Conservation (phyloP, 2,329 filamentous ascomycete species). For the Setomelanomma holmii region DNA sequence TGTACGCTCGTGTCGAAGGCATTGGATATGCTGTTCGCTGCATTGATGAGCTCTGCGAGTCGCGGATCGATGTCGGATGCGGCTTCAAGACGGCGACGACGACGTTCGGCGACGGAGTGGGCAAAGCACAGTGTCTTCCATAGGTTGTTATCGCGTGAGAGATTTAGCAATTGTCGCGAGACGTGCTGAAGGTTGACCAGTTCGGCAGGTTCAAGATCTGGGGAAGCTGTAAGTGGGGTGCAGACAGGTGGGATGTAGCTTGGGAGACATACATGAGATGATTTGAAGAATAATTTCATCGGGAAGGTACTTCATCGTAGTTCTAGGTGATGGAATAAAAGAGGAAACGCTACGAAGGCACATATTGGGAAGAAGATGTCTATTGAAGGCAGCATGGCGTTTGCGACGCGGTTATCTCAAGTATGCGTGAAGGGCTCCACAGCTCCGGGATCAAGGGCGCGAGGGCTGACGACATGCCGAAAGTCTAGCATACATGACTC, state of each 20-base stretch:
- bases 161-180: conserved; percentile 68
- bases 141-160: conserved; percentile 76
- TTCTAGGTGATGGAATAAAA: not conserved
- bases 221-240: conserved; percentile 20
- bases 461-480: conserved; percentile 28
- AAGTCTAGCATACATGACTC: conserved; percentile 20
- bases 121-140: conserved; percentile 81
- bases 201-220: conserved; percentile 69
- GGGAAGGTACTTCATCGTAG: conserved; percentile 36
- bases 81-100: conserved; percentile 56
- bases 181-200: conserved; percentile 74
- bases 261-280: conserved; percentile 47
- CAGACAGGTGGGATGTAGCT: not conserved
- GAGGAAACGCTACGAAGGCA: not conserved
- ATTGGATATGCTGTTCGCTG: conserved; percentile 44
- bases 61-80: conserved; percentile 49
- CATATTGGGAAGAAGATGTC: not conserved
- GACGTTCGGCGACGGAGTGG: conserved; percentile 70
- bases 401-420: conserved; percentile 20
- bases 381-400: conserved; percentile 4
- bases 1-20: conserved; percentile 32
- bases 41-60: conserved; percentile 52
- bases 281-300: conserved; percentile 55
- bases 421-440: conserved; percentile 12
- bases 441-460: conserved; percentile 14